Evolutionary conservation across 208 protist genomes (phyloP).

Genomic region (Trichomonas vaginalis): DNA sequence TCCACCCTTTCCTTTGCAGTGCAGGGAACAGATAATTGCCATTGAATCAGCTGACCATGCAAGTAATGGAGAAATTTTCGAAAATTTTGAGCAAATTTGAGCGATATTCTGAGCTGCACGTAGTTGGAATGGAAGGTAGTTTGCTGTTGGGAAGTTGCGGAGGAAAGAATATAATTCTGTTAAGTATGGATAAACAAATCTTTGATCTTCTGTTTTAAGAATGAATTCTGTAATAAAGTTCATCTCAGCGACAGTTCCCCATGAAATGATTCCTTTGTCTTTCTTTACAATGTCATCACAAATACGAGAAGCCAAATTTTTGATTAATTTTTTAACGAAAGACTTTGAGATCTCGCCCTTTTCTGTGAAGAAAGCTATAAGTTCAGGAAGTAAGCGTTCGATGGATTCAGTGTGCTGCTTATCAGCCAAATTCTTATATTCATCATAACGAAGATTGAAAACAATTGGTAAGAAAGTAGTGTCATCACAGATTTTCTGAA

Average conservation of each 20-base stretch:
- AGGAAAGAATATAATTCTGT: background rate
- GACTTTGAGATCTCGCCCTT: background rate
- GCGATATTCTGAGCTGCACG: background rate
- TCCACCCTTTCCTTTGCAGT: background rate
- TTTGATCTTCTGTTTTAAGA: background rate
- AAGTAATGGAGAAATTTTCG: background rate
- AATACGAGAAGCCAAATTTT: background rate
- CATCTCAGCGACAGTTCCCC: background rate
- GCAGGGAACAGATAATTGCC: background rate
- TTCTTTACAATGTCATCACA: background rate
- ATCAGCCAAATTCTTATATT: background rate
- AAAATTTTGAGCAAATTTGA: background rate
- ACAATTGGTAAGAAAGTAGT: background rate
- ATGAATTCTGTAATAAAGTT: background rate
- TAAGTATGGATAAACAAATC: background rate
- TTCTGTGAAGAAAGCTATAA: background rate
- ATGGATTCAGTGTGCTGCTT: background rate
- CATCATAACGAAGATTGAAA: background rate
- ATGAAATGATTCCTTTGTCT: background rate
- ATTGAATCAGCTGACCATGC: background rate
- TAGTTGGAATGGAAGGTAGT: constrained; percentile 2
- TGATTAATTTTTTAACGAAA: background rate
- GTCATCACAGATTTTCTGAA: background rate
- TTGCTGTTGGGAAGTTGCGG: background rate
- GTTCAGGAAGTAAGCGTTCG: background rate